Percentiles rank a stretch among this genome's conserved stretches.
These are phyloP conservation scores for Pseudognaphalium luteoalbum DNA, from an alignment of 129 eudicot species.

Conservation along the genomic window DNA sequence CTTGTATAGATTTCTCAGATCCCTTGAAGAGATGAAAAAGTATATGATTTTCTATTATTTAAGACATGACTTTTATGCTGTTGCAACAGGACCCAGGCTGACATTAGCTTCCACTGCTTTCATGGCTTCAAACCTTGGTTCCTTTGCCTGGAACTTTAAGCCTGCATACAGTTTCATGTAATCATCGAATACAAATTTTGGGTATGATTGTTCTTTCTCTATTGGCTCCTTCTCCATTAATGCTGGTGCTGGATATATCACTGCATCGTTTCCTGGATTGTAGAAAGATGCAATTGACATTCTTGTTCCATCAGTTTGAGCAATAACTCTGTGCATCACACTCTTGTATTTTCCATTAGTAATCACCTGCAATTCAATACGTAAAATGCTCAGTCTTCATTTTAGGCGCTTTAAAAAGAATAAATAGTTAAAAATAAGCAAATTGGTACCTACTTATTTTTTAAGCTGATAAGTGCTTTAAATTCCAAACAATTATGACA, in stretches of 20 bases:
- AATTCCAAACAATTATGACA: background rate
- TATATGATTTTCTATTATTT: constrained; percentile 22
- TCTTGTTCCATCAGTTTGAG: constrained; percentile 66
- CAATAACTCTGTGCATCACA: constrained; percentile 70
- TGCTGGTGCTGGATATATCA: constrained; percentile 60
- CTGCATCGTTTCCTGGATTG: constrained; percentile 71
- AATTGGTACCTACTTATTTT: no score
- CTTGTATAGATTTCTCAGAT: constrained; percentile 27
- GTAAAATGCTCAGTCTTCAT: constrained; percentile 17
- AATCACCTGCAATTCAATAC: constrained; percentile 48
- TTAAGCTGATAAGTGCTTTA: background rate
- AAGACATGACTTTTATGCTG: constrained; percentile 31
- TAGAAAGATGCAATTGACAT: constrained; percentile 73
- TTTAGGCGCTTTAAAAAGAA: background rate
- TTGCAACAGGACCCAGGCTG: constrained; percentile 43
- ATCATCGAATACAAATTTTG: constrained; percentile 70
- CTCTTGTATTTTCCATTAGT: constrained; percentile 79
- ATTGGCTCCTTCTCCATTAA: constrained; percentile 50
- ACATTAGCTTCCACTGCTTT: constrained; percentile 55
- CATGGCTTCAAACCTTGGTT: constrained; percentile 81
- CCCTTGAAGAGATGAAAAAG: constrained; percentile 18
- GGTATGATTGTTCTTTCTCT: constrained; percentile 48
- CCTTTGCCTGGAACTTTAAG: constrained; percentile 71
- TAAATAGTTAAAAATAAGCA: no score
- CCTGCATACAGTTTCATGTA: constrained; percentile 79